These are phyloP conservation scores for Suhomyces bribrorum DNA, from an alignment of 1,139 yeast species.

Conservation along the genomic window DNA sequence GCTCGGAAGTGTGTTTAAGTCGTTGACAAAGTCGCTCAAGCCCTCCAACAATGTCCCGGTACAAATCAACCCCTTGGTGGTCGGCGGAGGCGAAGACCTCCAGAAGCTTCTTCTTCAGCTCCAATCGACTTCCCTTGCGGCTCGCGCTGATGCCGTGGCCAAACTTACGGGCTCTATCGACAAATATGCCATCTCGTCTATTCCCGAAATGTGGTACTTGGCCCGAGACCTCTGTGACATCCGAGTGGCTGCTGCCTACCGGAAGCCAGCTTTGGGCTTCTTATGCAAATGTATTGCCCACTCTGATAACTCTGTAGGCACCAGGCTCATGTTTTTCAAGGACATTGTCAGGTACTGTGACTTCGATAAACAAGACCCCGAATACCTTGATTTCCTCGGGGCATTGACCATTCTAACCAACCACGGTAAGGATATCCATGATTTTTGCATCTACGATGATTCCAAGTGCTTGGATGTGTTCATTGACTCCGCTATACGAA, in stretches of 20 bases:
- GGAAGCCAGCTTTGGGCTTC: constrained; percentile 57
- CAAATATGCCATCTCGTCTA: constrained; percentile 55
- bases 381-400: constrained; percentile 53
- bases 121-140: constrained; percentile 38
- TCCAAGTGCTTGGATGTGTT: constrained; percentile 46
- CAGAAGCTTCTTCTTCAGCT: constrained; percentile 45
- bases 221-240: constrained; percentile 57
- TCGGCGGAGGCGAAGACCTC: constrained; percentile 61
- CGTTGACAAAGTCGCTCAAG: constrained; percentile 55
- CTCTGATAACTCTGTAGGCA: constrained; percentile 50
- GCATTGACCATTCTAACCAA: constrained; percentile 57
- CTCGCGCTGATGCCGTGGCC: constrained; percentile 54
- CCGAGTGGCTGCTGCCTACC: constrained; percentile 40
- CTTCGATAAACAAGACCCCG: constrained; percentile 42
- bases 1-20: constrained; percentile 52
- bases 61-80: constrained; percentile 56
- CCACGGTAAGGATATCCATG: constrained; percentile 62
- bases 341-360: constrained; percentile 55
- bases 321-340: constrained; percentile 57
- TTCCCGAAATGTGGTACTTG: constrained; percentile 77
- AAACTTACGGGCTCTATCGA: constrained; percentile 52
- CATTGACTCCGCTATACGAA: constrained; percentile 16
- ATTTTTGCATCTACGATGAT: constrained; percentile 51
- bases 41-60: constrained; percentile 41
- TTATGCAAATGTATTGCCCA: constrained; percentile 56